A percentile compares a stretch with the other conserved stretches of the same genome.
These are phyloP conservation scores for Cryptococcus neoformans DNA, from an alignment of 1,284 basidiomycete species.

Conservation along the genomic window DNA sequence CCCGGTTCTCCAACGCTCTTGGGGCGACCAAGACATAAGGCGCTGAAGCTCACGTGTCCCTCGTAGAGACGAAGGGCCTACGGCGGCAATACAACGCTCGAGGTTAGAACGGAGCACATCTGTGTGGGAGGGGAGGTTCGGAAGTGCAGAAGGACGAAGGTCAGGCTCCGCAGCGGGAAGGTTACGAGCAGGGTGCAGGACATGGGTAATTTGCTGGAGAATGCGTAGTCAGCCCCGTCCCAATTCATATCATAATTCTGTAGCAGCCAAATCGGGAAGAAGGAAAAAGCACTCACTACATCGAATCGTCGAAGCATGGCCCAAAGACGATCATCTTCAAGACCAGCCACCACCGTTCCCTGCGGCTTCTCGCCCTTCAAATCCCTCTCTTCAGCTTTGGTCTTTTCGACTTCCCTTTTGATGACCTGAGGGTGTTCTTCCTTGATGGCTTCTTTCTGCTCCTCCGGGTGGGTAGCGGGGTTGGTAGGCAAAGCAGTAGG, in stretches of 20 bases:
- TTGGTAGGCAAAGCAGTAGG: slow-evolving; percentile 45
- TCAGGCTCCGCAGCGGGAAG: slow-evolving; percentile 48
- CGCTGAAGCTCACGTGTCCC: slow-evolving; percentile 54
- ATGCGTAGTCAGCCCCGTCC: not conserved
- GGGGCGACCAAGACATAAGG: slow-evolving; percentile 54
- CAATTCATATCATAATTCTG: no score
- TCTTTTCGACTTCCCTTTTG: slow-evolving; percentile 47
- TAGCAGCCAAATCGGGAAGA: not conserved
- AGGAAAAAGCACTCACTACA: slow-evolving; percentile 27
- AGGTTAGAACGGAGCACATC: slow-evolving; percentile 53
- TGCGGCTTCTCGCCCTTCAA: slow-evolving; percentile 36
- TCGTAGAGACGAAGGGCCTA: slow-evolving; percentile 52
- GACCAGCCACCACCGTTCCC: slow-evolving; percentile 47
- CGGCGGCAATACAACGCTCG: slow-evolving; percentile 55
- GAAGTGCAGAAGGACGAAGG: slow-evolving; percentile 46
- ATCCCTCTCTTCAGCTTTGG: slow-evolving; percentile 45
- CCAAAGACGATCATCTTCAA: slow-evolving; percentile 51
- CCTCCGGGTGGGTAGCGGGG: slow-evolving; percentile 36
- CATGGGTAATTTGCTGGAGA: slow-evolving; percentile 49
- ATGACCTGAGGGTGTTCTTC: slow-evolving; percentile 39
- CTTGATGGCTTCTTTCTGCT: slow-evolving; percentile 37
- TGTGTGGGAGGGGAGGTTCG: slow-evolving; percentile 48
- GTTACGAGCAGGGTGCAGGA: slow-evolving; percentile 37
- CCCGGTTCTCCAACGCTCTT: slow-evolving; percentile 52
- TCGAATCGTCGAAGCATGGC: slow-evolving; percentile 50